Evolutionary conservation across 2,329 filamentous ascomycete genomes (phyloP).

Genomic region (Aspergillus quadrilineatus): DNA sequence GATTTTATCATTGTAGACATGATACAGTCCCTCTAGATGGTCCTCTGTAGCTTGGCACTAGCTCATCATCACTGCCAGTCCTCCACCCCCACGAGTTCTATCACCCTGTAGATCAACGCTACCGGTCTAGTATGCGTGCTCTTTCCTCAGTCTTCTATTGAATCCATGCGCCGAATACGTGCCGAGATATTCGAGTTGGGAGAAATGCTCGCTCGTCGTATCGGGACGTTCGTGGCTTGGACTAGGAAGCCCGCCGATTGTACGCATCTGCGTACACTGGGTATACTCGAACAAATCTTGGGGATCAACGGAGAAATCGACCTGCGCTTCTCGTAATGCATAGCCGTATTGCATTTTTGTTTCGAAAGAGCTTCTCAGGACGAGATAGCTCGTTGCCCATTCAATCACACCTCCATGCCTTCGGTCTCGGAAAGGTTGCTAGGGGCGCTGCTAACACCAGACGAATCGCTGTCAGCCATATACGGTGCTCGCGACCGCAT

Average conservation of each 20-base stretch:
- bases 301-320: not conserved
- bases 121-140: not conserved
- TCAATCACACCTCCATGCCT: conserved; percentile 35
- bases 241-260: not conserved
- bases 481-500: conserved; percentile 32
- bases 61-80: not conserved
- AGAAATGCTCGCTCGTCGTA: not conserved
- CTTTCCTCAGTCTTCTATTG: not conserved
- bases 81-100: not conserved
- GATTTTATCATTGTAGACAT: not conserved
- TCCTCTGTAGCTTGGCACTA: not conserved
- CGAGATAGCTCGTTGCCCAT: not conserved
- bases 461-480: conserved; percentile 34
- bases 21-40: not conserved
- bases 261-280: not conserved
- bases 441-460: conserved; percentile 41
- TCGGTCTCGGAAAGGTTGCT: conserved; percentile 41
- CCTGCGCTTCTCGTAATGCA: not conserved
- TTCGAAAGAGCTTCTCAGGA: not conserved
- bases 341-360: not conserved
- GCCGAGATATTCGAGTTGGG: not conserved
- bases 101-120: not conserved
- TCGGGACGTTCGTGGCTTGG: not conserved
- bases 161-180: not conserved
- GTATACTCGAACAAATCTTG: not conserved